Evolutionary conservation across 2,329 filamentous ascomycete species (phyloP), one percentile per base, ranked within the genome.

Genomic region (Epichloe typhina): DNA sequence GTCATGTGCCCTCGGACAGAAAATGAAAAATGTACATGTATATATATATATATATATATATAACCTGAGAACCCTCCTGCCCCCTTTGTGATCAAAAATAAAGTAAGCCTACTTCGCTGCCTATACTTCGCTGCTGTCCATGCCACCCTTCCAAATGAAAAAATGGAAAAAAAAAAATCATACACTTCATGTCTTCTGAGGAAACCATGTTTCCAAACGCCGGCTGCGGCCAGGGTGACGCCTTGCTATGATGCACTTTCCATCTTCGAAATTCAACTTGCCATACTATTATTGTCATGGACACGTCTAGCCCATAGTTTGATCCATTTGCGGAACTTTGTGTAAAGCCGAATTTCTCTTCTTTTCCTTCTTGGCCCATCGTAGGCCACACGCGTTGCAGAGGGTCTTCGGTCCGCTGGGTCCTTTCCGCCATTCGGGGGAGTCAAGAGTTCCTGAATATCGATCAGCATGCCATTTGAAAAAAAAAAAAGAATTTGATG

Each of bases 341-440:
- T 60, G 59, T 35, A 55, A 50, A 31, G 42, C 11, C 37, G 36
- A 63, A 51, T 60, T 62, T 43, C 63, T 67, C 62, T 88, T 91
- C 74, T 93, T 93, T 63, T 93, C 87, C 63, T 87, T 89, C 78
- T 86, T 82, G 15, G 82, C 81, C 82, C 82, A 85, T 49, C 82
- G 73, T 33, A 85, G 70, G 38, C 91, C 91, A 64, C 91, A 97
- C 7, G 91, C 91, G 69, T 97, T 97, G 68, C 91, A 97, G 12
- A 97, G 71, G 8, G 91, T 96, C 68, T 97, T 96, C 1, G 90
- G 90, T 2, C 91, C 91, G 55, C 80, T 88, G 0, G 91, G 91
- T 0, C 91, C 91, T 66, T 95, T 96, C 55, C 91, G 78, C 91
- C 91, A 97, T 71, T 97, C 91, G 0, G 91, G 91, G 91, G 88